Evolutionary conservation across 306 rosid species (phyloP), one percentile per base, ranked within the genome.

Genomic region (Acacia melanoxylon): DNA sequence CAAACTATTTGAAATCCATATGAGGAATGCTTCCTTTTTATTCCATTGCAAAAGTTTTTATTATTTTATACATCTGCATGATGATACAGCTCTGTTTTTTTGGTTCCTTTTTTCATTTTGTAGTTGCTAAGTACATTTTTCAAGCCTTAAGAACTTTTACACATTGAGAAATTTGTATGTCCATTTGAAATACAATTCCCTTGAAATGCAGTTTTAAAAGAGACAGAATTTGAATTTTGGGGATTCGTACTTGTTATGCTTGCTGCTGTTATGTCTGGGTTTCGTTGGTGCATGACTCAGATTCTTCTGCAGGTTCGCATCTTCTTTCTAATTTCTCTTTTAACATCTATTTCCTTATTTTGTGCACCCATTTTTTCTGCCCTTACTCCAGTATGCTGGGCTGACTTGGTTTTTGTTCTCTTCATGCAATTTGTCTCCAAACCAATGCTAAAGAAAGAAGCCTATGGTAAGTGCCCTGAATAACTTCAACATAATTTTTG

Each of bases 211-310:
- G 99, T 95, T 83, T 84, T 95, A 25, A 95, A 93, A 83, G 98
- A 91, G 85, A 90, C 98, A 33, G 98, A 95, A 81, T 93, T 93
- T 86, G 91, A 95, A 82, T 77, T 95, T 72, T 89, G 86, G 90
- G 99, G 99, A 51, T 95, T 93, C 73, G 63, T 87, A 80, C 94
- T 95, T 85, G 98, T 95, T 75, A 95, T 95, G 98, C 98, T 95
- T 85, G 99, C 98, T 83, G 94, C 98, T 87, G 99, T 95, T 73
- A 95, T 95, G 99, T 95, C 99, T 19, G 99, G 99, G 76, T 95
- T 95, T 76, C 94, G 99, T 40, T 95, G 98, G 99, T 93, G 91
- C 75, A 95, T 95, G 98, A 95, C 99, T 77, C 98, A 95, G 85
- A 91, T 95, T 78, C 99, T 95, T 89, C 87, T 95, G 78, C 99